Conservation (phyloP, 441 rosid species). For the Lepidium campestre region DNA sequence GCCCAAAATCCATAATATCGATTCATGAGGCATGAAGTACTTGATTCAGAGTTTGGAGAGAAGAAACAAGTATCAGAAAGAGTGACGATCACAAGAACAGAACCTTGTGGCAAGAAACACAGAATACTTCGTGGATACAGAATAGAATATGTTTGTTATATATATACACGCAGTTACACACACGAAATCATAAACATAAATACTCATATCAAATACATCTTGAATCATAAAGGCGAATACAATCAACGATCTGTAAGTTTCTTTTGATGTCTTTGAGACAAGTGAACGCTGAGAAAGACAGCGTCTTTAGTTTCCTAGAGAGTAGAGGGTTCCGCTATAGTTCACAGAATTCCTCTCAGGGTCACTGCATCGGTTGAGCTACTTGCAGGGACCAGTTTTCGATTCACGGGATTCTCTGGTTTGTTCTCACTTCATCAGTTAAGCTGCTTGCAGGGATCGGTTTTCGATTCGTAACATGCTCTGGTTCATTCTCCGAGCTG, state of each 20-base stretch:
- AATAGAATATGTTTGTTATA: not conserved
- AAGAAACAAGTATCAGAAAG: too few relatives aligned
- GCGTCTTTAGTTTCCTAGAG: not conserved
- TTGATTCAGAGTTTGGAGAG: too few relatives aligned
- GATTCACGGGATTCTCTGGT: not conserved
- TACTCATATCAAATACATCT: not conserved
- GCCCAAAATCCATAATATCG: too few relatives aligned
- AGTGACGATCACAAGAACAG: too few relatives aligned
- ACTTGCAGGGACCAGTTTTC: not conserved
- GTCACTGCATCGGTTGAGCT: not conserved
- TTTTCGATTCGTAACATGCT: not conserved
- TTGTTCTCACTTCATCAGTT: not conserved
- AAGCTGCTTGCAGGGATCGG: not conserved
- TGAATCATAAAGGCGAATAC: conserved; percentile 1
- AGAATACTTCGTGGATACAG: not conserved
- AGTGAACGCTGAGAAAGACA: not conserved
- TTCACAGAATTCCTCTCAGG: not conserved
- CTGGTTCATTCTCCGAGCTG: not conserved
- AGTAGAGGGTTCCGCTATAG: not conserved
- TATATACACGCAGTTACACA: not conserved
- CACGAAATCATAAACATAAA: not conserved
- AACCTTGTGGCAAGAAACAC: too few relatives aligned
- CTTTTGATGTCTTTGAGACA: not conserved
- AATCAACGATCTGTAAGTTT: not conserved
- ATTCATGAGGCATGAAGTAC: too few relatives aligned